Percentiles rank a stretch among this genome's conserved stretches.
Evolutionary conservation across 768 basidiomycete species (phyloP).

Genomic region (Leccinum barrowsii): DNA sequence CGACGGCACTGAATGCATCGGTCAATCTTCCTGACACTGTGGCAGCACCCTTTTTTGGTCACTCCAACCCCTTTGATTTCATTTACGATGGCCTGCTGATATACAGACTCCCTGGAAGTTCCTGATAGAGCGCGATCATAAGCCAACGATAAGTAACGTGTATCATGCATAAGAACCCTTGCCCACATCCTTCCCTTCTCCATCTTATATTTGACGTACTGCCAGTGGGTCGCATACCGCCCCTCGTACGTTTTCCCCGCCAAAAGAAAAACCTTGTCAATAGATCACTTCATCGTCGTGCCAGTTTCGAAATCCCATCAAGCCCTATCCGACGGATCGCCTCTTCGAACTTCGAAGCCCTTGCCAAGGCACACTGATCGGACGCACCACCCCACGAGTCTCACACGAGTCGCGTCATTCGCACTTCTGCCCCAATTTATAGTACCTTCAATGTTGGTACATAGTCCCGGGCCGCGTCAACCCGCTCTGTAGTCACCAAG

Average conservation of each 20-base stretch:
- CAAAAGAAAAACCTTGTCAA: not conserved
- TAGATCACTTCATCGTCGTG: not conserved
- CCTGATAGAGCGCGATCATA: not conserved
- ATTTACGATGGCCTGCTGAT: too few relatives aligned
- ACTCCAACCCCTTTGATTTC: too few relatives aligned
- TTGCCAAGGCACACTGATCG: not conserved
- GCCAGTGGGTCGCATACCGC: too few relatives aligned
- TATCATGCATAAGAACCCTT: not conserved
- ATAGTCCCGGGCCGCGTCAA: too few relatives aligned
- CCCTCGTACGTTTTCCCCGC: too few relatives aligned
- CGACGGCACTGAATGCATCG: too few relatives aligned
- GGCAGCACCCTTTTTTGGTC: too few relatives aligned
- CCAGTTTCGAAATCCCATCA: not conserved
- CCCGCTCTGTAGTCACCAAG: too few relatives aligned
- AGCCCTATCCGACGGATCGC: not conserved
- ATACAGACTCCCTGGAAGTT: not conserved
- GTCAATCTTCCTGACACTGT: too few relatives aligned
- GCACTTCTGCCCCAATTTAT: not conserved
- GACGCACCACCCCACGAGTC: too few relatives aligned
- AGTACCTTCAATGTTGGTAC: not conserved
- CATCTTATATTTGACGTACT: not conserved
- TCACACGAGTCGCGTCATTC: not conserved
- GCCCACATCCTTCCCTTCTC: not conserved
- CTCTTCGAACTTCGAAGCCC: too few relatives aligned
- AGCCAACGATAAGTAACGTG: not conserved